Evolutionary conservation across 2,329 filamentous ascomycete genomes (phyloP).

Genomic region (Diplodia scrobiculata): DNA sequence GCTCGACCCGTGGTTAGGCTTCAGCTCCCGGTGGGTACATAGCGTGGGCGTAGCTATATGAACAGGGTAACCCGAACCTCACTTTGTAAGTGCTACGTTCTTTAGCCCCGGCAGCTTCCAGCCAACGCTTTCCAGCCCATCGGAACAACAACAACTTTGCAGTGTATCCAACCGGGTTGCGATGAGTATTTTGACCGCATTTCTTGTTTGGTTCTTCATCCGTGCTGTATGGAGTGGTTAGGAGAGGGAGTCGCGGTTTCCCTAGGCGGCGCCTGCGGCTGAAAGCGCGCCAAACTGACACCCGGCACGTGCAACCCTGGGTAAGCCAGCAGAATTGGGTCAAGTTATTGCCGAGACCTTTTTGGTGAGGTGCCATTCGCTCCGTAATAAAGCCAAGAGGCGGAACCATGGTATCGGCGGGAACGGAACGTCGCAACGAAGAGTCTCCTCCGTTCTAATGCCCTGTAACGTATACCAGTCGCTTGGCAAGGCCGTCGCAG

Average conservation of each 20-base stretch:
- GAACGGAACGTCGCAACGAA: background rate
- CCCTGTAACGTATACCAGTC: background rate
- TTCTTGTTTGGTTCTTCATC: background rate
- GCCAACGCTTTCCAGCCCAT: background rate
- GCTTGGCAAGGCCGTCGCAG: background rate
- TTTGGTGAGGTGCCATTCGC: background rate
- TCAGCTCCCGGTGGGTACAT: background rate
- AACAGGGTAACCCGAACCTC: background rate
- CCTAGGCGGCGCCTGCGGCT: too few relatives aligned
- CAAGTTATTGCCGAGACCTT: background rate
- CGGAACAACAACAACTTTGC: background rate
- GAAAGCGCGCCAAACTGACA: background rate
- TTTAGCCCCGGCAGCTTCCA: background rate
- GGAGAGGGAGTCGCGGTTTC: too few relatives aligned
- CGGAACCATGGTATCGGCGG: background rate
- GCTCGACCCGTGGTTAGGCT: background rate
- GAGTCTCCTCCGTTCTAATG: background rate
- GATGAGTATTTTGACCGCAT: background rate
- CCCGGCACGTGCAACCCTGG: background rate
- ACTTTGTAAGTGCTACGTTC: background rate
- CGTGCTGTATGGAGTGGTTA: background rate
- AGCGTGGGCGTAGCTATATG: background rate
- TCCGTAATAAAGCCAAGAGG: background rate
- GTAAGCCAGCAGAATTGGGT: background rate
- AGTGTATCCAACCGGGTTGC: background rate